phyloP scores from a whole-genome alignment of 1,284 basidiomycete genomes.

The Ustilago loliicola region DNA sequence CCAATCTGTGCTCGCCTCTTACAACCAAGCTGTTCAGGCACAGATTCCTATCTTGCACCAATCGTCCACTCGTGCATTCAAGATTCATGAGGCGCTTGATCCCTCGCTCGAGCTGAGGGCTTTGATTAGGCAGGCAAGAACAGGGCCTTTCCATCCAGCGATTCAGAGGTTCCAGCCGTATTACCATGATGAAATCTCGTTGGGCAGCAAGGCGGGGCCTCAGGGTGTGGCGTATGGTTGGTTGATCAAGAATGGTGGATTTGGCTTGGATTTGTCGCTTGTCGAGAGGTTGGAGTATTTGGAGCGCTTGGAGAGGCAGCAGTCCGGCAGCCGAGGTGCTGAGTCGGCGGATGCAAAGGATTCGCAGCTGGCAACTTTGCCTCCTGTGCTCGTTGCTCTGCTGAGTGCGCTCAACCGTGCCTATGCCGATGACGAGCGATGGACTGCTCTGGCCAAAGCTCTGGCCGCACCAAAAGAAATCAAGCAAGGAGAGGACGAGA shows the following conservation, averaged over 20 bases:
- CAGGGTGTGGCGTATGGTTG: slow-evolving; percentile 32
- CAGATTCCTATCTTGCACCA: slow-evolving; percentile 41
- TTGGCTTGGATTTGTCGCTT: slow-evolving; percentile 63
- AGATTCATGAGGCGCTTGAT: slow-evolving; percentile 39
- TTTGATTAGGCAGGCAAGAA: slow-evolving; percentile 55
- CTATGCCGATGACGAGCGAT: slow-evolving; percentile 75
- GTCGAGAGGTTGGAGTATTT: slow-evolving; percentile 52
- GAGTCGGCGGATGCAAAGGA: background rate
- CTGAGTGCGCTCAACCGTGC: slow-evolving; percentile 78
- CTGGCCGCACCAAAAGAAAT: slow-evolving; percentile 5
- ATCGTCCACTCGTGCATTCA: slow-evolving; percentile 33
- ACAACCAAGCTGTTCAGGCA: slow-evolving; percentile 41
- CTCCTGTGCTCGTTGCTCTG: slow-evolving; percentile 81
- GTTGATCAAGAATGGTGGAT: slow-evolving; percentile 60
- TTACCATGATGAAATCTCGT: slow-evolving; percentile 66
- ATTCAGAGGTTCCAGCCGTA: slow-evolving; percentile 65
- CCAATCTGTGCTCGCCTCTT: slow-evolving; percentile 56
- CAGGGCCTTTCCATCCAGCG: slow-evolving; percentile 64
- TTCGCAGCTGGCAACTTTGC: slow-evolving; percentile 72
- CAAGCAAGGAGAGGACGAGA: background rate
- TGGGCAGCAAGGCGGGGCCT: slow-evolving; percentile 42
- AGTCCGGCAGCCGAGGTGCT: slow-evolving; percentile 6
- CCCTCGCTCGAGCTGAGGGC: slow-evolving; percentile 44
- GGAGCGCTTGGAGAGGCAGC: slow-evolving; percentile 52
- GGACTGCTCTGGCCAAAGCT: slow-evolving; percentile 36